phyloP scores from a whole-genome alignment of 306 rosid genomes.

The Potentilla sterilis region DNA sequence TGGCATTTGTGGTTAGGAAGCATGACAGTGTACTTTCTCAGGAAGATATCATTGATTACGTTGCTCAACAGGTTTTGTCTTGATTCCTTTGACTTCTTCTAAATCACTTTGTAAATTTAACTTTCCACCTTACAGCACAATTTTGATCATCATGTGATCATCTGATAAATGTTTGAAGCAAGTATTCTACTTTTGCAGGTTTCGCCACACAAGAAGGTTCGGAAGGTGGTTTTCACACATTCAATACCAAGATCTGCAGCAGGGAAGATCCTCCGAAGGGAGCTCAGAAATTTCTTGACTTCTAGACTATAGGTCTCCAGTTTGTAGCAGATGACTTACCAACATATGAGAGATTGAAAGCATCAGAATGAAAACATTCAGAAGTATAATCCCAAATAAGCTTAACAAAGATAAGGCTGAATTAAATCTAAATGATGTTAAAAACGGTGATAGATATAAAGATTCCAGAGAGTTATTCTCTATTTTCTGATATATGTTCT shows the following conservation, averaged over 20 bases:
- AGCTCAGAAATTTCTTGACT: slow-evolving; percentile 38
- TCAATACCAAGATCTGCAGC: slow-evolving; percentile 75
- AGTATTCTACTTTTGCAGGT: slow-evolving; percentile 24
- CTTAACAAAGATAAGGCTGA: background rate
- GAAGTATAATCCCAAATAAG: background rate
- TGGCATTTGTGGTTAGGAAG: slow-evolving; percentile 74
- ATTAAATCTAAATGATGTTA: background rate
- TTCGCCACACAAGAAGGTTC: slow-evolving; percentile 73
- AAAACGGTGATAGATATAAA: too few species aligned
- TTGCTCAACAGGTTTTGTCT: slow-evolving; percentile 45
- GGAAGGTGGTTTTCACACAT: slow-evolving; percentile 66
- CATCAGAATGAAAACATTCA: background rate
- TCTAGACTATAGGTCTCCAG: slow-evolving; percentile 44
- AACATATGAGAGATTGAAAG: too few species aligned
- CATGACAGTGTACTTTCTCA: slow-evolving; percentile 51
- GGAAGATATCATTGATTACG: slow-evolving; percentile 51
- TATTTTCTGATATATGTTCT: too few species aligned
- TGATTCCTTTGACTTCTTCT: background rate
- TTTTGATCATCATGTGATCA: background rate
- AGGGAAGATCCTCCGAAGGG: slow-evolving; percentile 77
- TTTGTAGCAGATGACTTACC: background rate
- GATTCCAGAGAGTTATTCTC: too few species aligned
- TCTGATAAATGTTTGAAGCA: background rate
- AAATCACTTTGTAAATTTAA: background rate
- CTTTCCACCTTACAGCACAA: background rate